phyloP scores from a whole-genome alignment of 768 basidiomycete genomes.

The Amylocystis lapponica region DNA sequence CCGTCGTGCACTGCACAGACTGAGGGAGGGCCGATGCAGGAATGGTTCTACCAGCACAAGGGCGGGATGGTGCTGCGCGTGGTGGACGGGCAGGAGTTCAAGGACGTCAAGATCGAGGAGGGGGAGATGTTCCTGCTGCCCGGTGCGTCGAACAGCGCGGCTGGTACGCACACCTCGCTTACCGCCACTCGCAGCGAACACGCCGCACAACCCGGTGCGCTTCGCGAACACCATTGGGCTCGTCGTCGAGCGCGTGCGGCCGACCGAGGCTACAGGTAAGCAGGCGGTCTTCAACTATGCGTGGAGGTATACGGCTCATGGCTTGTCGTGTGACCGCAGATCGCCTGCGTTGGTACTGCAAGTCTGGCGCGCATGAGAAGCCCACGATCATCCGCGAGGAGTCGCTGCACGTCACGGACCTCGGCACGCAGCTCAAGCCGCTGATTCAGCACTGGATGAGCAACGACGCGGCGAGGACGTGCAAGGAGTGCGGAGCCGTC shows the following conservation, averaged over 20 bases:
- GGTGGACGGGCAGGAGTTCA: constrained; percentile 73
- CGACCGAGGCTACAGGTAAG: constrained; percentile 68
- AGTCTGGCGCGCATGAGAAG: constrained; percentile 46
- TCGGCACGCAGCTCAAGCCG: constrained; percentile 91
- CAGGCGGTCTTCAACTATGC: not conserved
- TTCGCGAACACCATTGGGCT: constrained; percentile 88
- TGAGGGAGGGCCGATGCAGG: constrained; percentile 39
- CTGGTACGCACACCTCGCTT: not conserved
- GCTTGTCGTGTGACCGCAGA: constrained; percentile 47
- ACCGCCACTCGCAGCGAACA: constrained; percentile 62
- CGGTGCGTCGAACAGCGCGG: constrained; percentile 42
- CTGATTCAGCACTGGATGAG: constrained; percentile 83
- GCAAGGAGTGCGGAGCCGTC: constrained; percentile 61
- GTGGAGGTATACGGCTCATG: not conserved
- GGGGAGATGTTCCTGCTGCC: constrained; percentile 97
- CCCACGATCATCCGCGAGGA: constrained; percentile 83
- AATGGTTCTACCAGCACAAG: constrained; percentile 98
- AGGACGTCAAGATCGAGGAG: constrained; percentile 86
- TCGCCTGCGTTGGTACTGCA: constrained; percentile 90
- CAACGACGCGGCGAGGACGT: constrained; percentile 58
- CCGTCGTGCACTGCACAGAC: too few relatives aligned
- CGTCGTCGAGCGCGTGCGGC: constrained; percentile 84
- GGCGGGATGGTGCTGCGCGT: constrained; percentile 88
- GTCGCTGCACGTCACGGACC: constrained; percentile 80
- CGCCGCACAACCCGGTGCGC: constrained; percentile 92